A percentile compares a stretch with the other conserved stretches of the same genome.
Conservation (phyloP, 352 stramenopile genomes). For the Phytopythium mirpurense region DNA sequence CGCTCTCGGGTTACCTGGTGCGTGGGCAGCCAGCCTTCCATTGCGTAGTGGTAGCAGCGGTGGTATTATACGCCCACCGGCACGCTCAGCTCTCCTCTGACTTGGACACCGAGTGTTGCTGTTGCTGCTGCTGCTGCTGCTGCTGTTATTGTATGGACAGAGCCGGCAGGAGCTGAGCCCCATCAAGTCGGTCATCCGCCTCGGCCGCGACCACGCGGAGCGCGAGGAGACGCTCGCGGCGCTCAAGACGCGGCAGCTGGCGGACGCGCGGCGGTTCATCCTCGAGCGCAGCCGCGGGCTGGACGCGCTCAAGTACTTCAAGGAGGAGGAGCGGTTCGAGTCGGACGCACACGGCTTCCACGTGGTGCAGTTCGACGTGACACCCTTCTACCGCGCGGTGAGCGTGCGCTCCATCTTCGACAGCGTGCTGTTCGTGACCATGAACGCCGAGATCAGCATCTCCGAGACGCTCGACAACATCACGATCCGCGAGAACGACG, state of each 20-base stretch:
- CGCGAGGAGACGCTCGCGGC: constrained; percentile 16
- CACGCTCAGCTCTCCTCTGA: too few relatives aligned
- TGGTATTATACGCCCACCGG: too few relatives aligned
- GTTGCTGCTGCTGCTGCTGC: too few relatives aligned
- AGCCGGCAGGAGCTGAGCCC: constrained; percentile 15
- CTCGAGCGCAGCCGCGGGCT: constrained; percentile 30
- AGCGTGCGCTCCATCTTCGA: constrained; percentile 45
- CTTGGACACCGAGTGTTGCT: too few relatives aligned
- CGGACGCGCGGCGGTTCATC: constrained; percentile 29
- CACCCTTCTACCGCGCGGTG: constrained; percentile 10
- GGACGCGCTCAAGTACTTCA: constrained; percentile 18
- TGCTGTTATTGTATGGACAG: neutral
- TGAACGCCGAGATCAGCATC: constrained; percentile 67
- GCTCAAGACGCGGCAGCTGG: constrained; percentile 31
- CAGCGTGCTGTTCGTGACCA: constrained; percentile 36
- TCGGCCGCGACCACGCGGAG: constrained; percentile 15
- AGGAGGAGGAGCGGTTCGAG: constrained; percentile 24
- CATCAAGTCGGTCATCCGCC: constrained; percentile 30
- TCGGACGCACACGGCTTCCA: constrained; percentile 30
- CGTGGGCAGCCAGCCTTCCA: too few relatives aligned
- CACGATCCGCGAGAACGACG: constrained; percentile 69
- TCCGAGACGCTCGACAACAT: constrained; percentile 62
- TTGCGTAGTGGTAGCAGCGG: too few relatives aligned
- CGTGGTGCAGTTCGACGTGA: constrained; percentile 35
- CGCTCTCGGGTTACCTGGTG: constrained; percentile 15